These are phyloP conservation scores for Yarrowia sp. DNA, from an alignment of 805 yeast species.

Conservation along the genomic window DNA sequence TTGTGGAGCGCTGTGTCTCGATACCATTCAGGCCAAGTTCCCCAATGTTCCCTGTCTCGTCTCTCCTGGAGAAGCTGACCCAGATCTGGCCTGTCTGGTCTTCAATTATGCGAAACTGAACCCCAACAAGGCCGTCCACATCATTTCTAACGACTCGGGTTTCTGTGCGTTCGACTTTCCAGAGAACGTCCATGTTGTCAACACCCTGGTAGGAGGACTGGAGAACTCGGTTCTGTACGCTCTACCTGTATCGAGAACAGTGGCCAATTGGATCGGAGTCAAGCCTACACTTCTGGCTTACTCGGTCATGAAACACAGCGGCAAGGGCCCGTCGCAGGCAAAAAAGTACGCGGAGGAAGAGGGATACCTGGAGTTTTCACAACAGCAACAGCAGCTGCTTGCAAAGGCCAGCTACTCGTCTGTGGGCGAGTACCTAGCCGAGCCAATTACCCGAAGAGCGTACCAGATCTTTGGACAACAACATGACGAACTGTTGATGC, in stretches of 20 bases:
- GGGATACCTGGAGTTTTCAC: constrained; percentile 20
- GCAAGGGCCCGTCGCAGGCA: constrained; percentile 10
- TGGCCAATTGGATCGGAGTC: constrained; percentile 27
- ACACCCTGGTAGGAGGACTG: constrained; percentile 17
- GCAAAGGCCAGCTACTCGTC: constrained; percentile 11
- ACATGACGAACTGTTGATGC: constrained; percentile 25
- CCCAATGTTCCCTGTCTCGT: constrained; percentile 5
- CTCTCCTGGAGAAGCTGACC: constrained; percentile 18
- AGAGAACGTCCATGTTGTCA: constrained; percentile 6
- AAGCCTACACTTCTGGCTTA: constrained; percentile 20
- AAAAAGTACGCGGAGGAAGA: constrained; percentile 22
- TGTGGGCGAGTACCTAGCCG: constrained; percentile 13
- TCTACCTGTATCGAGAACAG: constrained; percentile 6
- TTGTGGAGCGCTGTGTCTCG: constrained; percentile 27
- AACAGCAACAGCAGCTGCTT: constrained; percentile 18
- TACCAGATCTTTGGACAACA: constrained; percentile 30
- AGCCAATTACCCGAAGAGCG: constrained; percentile 17
- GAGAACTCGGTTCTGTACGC: constrained; percentile 31
- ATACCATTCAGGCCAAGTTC: constrained; percentile 30
- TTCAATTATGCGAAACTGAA: constrained; percentile 17
- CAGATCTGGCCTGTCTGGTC: constrained; percentile 21
- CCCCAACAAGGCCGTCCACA: constrained; percentile 22
- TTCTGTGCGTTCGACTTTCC: constrained; percentile 31
- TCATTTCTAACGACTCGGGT: constrained; percentile 31
- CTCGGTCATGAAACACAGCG: constrained; percentile 29